A percentile compares a stretch with the other conserved stretches of the same genome.
These are phyloP conservation scores for Claviceps pazoutovae DNA, from an alignment of 2,329 filamentous ascomycete genomes.

Conservation along the genomic window DNA sequence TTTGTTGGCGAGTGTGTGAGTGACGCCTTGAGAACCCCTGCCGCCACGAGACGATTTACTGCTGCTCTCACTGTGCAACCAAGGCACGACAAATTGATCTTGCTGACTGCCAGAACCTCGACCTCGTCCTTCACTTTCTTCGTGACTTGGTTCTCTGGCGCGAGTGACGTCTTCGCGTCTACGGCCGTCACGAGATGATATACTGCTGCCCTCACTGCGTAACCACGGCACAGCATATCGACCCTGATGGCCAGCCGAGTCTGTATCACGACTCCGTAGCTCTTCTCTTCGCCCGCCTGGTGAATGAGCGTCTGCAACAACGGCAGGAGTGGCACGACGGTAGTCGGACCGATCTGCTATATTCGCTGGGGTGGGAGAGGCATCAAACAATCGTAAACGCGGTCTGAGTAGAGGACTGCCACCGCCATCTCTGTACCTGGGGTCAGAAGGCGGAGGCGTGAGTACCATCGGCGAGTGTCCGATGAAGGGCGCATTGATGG, in stretches of 20 bases:
- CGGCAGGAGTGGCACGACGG: neutral
- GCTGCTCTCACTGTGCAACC: neutral
- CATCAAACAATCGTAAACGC: neutral
- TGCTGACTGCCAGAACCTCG: neutral
- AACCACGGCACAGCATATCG: neutral
- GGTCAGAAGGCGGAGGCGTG: conserved; percentile 6
- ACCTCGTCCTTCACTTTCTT: neutral
- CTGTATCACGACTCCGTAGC: neutral
- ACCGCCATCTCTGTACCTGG: neutral
- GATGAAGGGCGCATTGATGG: neutral
- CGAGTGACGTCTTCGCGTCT: neutral
- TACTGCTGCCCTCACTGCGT: neutral
- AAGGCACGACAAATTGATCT: neutral
- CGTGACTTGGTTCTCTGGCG: neutral
- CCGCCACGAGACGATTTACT: neutral
- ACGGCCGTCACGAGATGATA: neutral
- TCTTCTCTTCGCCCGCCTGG: neutral
- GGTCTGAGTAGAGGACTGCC: neutral
- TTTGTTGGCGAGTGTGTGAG: neutral
- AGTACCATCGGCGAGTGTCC: neutral
- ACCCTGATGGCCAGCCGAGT: neutral
- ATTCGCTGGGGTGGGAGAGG: neutral
- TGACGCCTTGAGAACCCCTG: neutral
- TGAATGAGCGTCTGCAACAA: neutral
- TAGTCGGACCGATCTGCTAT: neutral